Base-by-base conservation (phyloP, 2,329 filamentous ascomycete species). In the Penicillium brasilianum region DNA sequence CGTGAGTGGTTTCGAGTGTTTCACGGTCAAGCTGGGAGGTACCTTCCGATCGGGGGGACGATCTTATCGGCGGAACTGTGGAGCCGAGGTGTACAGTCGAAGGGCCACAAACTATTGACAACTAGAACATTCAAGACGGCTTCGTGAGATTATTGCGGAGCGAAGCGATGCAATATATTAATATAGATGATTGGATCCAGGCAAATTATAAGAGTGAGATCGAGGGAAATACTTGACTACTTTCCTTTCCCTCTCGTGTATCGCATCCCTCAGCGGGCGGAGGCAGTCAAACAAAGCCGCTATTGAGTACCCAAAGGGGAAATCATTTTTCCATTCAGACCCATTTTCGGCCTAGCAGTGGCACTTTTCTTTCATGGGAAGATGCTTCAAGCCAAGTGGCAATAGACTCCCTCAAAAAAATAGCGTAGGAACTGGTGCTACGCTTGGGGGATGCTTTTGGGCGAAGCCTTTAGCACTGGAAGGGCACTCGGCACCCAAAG, bases 11-110 rank as follows among this genome's bases (percentile, higher is more conserved):
- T 46, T 55, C 25, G 53, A 30, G 28, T 11, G 25, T n/a, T 20
- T 28, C 25, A 20, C 22, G 16, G 51, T n/a, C 22, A 22, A 55
- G 53, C 53, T 55, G 53, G 60, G 58, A 58, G 58, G 57, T 62
- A 37, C 34, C 32, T 25, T 16, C 36, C 39, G 37, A 48, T 58
- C 58, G 36, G 34, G 49, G 49, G 61, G 58, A 59, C 60, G 58
- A 55, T 58, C 66, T 68, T 68, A 68, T 68, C 64, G 55, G 55
- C 34, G 37, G 55, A 18, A 48, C 48, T 48, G 60, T 57, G 60
- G 58, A 58, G 60, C 46, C 55, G 49, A 39, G 52, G 11, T 41
- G 11, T 28, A 30, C 8, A n/a, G 1, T 51, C 9, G 22, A 51
- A 22, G 10, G 14, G 18, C 50, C 20, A 52, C 9, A 10, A 10